Evolutionary conservation across 805 yeast genomes (phyloP).

Genomic region (Saccharomycopsis sp.): DNA sequence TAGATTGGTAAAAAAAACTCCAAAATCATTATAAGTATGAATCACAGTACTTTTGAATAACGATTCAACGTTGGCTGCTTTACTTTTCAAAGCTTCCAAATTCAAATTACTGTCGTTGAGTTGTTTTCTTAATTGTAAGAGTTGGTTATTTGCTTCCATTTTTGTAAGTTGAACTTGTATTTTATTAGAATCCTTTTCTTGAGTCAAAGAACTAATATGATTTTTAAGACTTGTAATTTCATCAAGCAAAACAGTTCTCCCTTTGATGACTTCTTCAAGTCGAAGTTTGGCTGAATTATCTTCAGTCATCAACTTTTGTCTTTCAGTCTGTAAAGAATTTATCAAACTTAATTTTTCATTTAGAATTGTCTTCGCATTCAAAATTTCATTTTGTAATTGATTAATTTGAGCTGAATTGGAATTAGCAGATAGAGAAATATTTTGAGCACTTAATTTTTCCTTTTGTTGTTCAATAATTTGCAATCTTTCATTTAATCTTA

Average conservation of each 20-base stretch:
- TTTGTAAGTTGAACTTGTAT: background rate
- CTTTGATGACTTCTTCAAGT: background rate
- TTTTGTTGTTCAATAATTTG: no score
- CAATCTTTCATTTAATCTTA: no score
- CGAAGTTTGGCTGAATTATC: background rate
- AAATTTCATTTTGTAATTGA: background rate
- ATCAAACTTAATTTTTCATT: background rate
- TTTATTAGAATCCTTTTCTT: background rate
- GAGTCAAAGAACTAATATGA: no score
- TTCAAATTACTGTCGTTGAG: background rate
- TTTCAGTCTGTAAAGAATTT: conserved; percentile 11
- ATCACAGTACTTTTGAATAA: background rate
- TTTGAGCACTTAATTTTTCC: no score
- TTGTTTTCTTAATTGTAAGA: background rate
- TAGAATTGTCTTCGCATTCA: background rate
- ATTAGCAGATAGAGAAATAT: no score
- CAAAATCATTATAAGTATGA: conserved; percentile 5
- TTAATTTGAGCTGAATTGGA: background rate
- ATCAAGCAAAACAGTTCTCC: no score
- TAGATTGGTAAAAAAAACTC: background rate
- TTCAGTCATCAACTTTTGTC: conserved; percentile 2
- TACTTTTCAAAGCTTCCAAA: background rate
- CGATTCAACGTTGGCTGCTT: background rate
- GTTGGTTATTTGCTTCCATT: no score
- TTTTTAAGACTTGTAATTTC: no score